Evolutionary conservation across 306 rosid genomes (phyloP).

Genomic region (Quercus variabilis): DNA sequence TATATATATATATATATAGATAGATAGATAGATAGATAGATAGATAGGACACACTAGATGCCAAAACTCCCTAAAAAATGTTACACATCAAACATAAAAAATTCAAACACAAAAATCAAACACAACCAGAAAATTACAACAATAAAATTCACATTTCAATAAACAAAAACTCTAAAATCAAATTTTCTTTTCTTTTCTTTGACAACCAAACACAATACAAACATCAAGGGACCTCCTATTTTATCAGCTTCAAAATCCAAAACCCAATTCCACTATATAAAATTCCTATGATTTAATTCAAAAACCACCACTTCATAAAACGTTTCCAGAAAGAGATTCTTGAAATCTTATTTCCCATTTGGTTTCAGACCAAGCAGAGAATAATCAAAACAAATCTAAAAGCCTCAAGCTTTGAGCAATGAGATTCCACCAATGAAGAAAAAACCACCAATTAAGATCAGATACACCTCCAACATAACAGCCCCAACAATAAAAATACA

Average conservation of each 20-base stretch:
- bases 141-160: no score
- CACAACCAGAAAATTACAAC: no score
- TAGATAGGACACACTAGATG: no score
- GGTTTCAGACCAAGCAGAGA: neutral
- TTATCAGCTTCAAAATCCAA: neutral
- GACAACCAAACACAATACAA: no score
- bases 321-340: neutral
- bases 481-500: neutral
- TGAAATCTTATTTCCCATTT: neutral
- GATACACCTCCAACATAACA: neutral
- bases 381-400: neutral
- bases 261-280: neutral
- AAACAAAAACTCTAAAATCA: no score
- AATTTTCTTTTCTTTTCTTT: no score
- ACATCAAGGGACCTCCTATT: neutral
- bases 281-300: neutral
- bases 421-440: neutral
- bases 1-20: no score
- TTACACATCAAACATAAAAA: no score
- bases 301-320: neutral
- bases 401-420: neutral
- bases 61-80: no score
- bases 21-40: no score
- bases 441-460: neutral
- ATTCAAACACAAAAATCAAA: no score